Percentiles rank a stretch among this genome's conserved stretches.
These are phyloP conservation scores for Millerozyma miso DNA, from an alignment of 805 yeast genomes.

Conservation along the genomic window DNA sequence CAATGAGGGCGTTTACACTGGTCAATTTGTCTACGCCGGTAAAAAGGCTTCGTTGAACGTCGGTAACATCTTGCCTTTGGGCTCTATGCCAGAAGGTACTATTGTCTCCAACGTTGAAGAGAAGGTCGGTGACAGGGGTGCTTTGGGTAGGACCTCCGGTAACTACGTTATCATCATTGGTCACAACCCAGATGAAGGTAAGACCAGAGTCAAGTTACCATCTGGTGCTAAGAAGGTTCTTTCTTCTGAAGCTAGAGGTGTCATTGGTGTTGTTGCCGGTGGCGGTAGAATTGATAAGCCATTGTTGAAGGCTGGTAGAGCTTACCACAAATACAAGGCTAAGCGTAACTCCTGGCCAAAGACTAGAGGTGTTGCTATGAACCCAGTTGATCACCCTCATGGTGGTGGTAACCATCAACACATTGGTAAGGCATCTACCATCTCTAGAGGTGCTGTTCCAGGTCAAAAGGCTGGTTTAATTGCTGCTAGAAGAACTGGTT, in stretches of 20 bases:
- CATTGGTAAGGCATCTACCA: constrained; percentile 37
- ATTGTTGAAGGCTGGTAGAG: constrained; percentile 99
- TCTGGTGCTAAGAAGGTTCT: constrained; percentile 98
- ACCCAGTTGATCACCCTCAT: constrained; percentile 99
- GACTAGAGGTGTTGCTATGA: constrained; percentile 99
- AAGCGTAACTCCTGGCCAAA: constrained; percentile 99
- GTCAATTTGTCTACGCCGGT: constrained; percentile 99
- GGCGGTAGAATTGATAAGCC: constrained; percentile 99
- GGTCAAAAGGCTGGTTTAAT: constrained; percentile 39
- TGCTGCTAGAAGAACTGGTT: constrained; percentile 39
- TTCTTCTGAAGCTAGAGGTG: constrained; percentile 97
- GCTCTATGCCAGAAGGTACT: constrained; percentile 99
- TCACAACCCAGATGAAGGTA: constrained; percentile 98
- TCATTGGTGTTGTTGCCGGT: constrained; percentile 99
- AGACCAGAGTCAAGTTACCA: constrained; percentile 99
- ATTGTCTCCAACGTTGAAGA: constrained; percentile 97
- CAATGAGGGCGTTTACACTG: constrained; percentile 99
- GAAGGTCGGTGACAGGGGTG: constrained; percentile 99
- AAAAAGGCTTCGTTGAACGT: constrained; percentile 94
- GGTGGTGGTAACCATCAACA: constrained; percentile 88
- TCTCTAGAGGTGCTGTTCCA: constrained; percentile 37
- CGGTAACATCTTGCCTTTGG: constrained; percentile 96
- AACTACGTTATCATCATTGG: constrained; percentile 98
- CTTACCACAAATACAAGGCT: constrained; percentile 98
- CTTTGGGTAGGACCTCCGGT: constrained; percentile 99